Evolutionary conservation across 805 yeast species (phyloP).

Genomic region (Candida michaelii): DNA sequence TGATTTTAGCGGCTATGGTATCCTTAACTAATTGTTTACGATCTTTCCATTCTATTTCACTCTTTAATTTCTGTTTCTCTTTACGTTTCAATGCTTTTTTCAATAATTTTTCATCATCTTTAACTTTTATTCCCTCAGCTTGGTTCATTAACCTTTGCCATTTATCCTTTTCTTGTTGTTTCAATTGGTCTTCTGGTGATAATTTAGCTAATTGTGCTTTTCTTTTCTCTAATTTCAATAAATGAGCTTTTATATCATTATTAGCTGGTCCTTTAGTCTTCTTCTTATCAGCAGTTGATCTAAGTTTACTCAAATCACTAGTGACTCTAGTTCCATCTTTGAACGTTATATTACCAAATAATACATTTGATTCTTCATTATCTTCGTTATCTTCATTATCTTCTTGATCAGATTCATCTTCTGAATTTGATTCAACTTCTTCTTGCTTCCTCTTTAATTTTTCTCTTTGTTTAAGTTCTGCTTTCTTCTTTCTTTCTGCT

Average conservation of each 20-base stretch:
- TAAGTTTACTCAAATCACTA: slow-evolving; percentile 60
- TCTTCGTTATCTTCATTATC: slow-evolving; percentile 31
- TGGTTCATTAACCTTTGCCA: slow-evolving; percentile 85
- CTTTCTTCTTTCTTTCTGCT: slow-evolving; percentile 56
- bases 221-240: slow-evolving; percentile 71
- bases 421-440: slow-evolving; percentile 42
- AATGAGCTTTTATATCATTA: slow-evolving; percentile 81
- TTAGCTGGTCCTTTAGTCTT: slow-evolving; percentile 82
- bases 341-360: slow-evolving; percentile 81
- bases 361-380: slow-evolving; percentile 40
- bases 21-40: slow-evolving; percentile 78
- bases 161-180: slow-evolving; percentile 65
- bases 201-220: slow-evolving; percentile 60
- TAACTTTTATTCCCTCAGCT: slow-evolving; percentile 84
- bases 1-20: slow-evolving; percentile 69
- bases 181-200: slow-evolving; percentile 60
- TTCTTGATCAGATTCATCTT: slow-evolving; percentile 25
- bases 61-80: slow-evolving; percentile 78
- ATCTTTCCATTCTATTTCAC: slow-evolving; percentile 90
- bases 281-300: slow-evolving; percentile 47
- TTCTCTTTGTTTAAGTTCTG: slow-evolving; percentile 46
- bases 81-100: slow-evolving; percentile 83
- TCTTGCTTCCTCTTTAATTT: slow-evolving; percentile 43
- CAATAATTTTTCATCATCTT: slow-evolving; percentile 86
- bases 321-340: slow-evolving; percentile 79